Conservation (phyloP, 2,329 filamentous ascomycete species). For the Cucurbitaria berberidis region DNA sequence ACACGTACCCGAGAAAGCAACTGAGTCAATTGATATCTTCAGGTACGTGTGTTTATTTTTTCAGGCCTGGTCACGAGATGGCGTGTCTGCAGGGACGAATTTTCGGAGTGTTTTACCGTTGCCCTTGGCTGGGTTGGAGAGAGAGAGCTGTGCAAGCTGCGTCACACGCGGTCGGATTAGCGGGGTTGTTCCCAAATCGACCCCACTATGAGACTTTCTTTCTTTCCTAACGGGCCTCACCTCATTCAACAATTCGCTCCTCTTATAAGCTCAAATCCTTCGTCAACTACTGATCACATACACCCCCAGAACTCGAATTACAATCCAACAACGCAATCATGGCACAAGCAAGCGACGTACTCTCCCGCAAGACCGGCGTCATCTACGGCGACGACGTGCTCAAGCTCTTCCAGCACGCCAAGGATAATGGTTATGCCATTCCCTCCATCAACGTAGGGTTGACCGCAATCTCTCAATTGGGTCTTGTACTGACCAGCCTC, state of each 20-base stretch:
- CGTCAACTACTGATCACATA: neutral
- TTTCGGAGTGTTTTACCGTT: slow-evolving; percentile 13
- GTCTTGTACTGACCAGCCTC: slow-evolving; percentile 8
- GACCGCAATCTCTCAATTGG: neutral
- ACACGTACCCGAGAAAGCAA: slow-evolving; percentile 44
- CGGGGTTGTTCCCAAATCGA: slow-evolving; percentile 12
- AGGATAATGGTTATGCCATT: slow-evolving; percentile 68
- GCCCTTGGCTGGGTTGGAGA: slow-evolving; percentile 3
- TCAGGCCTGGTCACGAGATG: neutral
- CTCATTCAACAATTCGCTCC: slow-evolving; percentile 4
- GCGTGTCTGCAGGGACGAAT: neutral
- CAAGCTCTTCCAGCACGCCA: slow-evolving; percentile 84
- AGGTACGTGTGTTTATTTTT: slow-evolving; percentile 8
- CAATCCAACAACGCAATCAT: slow-evolving; percentile 15
- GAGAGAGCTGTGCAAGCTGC: slow-evolving; percentile 7
- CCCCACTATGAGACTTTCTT: slow-evolving; percentile 1
- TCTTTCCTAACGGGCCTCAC: slow-evolving; percentile 10
- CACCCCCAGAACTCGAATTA: neutral
- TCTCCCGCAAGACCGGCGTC: slow-evolving; percentile 61
- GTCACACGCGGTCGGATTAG: slow-evolving; percentile 13
- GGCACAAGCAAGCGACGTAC: slow-evolving; percentile 45
- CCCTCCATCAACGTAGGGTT: slow-evolving; percentile 45
- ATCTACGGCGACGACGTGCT: slow-evolving; percentile 70
- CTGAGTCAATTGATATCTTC: slow-evolving; percentile 13
- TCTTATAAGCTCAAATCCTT: neutral